Conservation (phyloP, 1,139 yeast genomes). For the Yamadazyma sp. region DNA sequence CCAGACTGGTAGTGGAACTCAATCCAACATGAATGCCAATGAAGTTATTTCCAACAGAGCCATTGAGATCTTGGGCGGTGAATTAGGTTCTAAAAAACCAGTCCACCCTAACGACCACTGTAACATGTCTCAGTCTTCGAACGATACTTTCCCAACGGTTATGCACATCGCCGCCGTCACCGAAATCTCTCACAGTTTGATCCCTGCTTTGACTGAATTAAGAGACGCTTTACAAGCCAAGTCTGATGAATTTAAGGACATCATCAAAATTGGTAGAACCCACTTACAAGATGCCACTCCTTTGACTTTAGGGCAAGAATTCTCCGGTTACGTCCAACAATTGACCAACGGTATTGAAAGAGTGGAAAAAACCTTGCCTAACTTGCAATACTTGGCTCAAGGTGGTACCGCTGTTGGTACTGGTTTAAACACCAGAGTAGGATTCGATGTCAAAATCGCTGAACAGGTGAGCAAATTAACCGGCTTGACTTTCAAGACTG, state of each 20-base stretch:
- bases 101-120: slow-evolving; percentile 99
- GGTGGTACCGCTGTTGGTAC: slow-evolving; percentile 99
- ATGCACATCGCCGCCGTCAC: slow-evolving; percentile 99
- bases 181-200: slow-evolving; percentile 70
- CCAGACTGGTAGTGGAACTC: slow-evolving; percentile 99
- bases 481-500: slow-evolving; percentile 85
- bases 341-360: slow-evolving; percentile 86
- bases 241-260: slow-evolving; percentile 77
- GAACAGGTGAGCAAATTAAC: slow-evolving; percentile 77
- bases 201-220: slow-evolving; percentile 78
- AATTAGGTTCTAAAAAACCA: slow-evolving; percentile 84
- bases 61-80: slow-evolving; percentile 91
- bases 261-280: slow-evolving; percentile 97
- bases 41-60: slow-evolving; percentile 98
- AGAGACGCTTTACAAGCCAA: slow-evolving; percentile 76
- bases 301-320: slow-evolving; percentile 95
- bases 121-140: slow-evolving; percentile 96
- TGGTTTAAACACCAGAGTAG: slow-evolving; percentile 89
- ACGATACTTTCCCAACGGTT: slow-evolving; percentile 98
- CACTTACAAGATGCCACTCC: slow-evolving; percentile 99
- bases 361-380: slow-evolving; percentile 73
- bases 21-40: slow-evolving; percentile 97
- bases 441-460: slow-evolving; percentile 85
- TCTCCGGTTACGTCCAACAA: slow-evolving; percentile 95
- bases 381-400: slow-evolving; percentile 84